Conservation (phyloP, 495 filamentous ascomycete genomes). For the Haplographium delicatum region DNA sequence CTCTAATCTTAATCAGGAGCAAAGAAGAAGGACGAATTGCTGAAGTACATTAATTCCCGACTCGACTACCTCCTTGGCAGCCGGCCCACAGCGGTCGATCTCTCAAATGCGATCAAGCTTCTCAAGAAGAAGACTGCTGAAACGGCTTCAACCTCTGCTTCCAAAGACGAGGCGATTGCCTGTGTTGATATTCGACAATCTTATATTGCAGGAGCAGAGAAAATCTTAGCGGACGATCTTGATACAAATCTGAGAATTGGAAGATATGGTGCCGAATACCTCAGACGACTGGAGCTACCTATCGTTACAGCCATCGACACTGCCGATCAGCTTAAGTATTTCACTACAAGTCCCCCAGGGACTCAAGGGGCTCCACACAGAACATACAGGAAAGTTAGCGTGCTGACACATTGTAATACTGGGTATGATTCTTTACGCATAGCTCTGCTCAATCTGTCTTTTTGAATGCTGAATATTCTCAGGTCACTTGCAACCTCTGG, state of each 20-base stretch:
- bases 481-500: slow-evolving; percentile 93
- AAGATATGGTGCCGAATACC: slow-evolving; percentile 76
- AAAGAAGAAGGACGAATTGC: slow-evolving; percentile 48
- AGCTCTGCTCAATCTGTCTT: slow-evolving; percentile 2
- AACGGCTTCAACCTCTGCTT: slow-evolving; percentile 29
- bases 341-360: slow-evolving; percentile 26
- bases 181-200: slow-evolving; percentile 47
- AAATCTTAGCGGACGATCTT: slow-evolving; percentile 83
- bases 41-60: slow-evolving; percentile 61
- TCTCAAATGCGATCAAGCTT: slow-evolving; percentile 80
- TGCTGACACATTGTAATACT: slow-evolving; percentile 96
- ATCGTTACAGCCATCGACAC: slow-evolving; percentile 20
- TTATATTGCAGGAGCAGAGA: slow-evolving; percentile 75
- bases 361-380: slow-evolving; percentile 24
- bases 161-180: slow-evolving; percentile 17
- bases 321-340: slow-evolving; percentile 33
- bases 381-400: slow-evolving; percentile 49
- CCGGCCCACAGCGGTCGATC: slow-evolving; percentile 89
- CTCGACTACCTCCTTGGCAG: slow-evolving; percentile 81
- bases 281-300: slow-evolving; percentile 43
- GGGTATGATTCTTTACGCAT: slow-evolving; percentile 48
- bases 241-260: slow-evolving; percentile 83
- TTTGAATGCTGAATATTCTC: slow-evolving; percentile 10
- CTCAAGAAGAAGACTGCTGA: slow-evolving; percentile 54
- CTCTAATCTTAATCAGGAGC: slow-evolving; percentile 21